Evolutionary conservation across 176 grass and related monocot species (phyloP).

Genomic region (Neostapfia colusana): DNA sequence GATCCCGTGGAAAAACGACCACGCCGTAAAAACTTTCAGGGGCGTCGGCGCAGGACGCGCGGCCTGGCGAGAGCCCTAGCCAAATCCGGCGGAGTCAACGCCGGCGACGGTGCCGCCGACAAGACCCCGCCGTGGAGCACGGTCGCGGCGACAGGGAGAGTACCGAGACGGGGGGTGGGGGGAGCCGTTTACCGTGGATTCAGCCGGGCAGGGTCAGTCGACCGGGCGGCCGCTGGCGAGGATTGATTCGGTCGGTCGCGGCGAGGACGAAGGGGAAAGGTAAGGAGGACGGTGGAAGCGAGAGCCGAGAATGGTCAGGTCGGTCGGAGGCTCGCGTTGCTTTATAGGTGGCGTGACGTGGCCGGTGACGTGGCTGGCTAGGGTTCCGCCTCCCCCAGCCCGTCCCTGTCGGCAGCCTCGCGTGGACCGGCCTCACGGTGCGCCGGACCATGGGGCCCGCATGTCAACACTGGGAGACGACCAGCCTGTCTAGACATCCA

Average conservation of each 20-base stretch:
- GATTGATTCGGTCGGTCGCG: slow-evolving; percentile 20
- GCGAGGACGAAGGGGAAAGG: neutral
- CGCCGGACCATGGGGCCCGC: neutral
- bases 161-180: neutral
- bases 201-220: neutral
- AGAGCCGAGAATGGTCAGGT: neutral
- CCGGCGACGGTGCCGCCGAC: neutral
- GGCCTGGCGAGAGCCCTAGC: neutral
- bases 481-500: too few relatives aligned
- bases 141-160: neutral
- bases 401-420: neutral
- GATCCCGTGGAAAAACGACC: slow-evolving; percentile 20
- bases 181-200: slow-evolving; percentile 19
- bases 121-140: too few relatives aligned
- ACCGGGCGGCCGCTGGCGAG: neutral
- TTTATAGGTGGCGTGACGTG: slow-evolving; percentile 53
- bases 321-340: neutral
- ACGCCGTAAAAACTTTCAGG: neutral
- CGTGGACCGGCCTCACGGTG: slow-evolving; percentile 32
- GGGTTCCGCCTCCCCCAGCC: neutral
- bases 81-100: slow-evolving; percentile 44
- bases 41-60: neutral
- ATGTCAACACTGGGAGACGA: neutral
- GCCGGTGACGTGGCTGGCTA: slow-evolving; percentile 53
- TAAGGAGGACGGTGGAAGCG: neutral